These are phyloP conservation scores for Chlorella sp. DNA, from an alignment of 139 green algal genomes.

Conservation along the genomic window DNA sequence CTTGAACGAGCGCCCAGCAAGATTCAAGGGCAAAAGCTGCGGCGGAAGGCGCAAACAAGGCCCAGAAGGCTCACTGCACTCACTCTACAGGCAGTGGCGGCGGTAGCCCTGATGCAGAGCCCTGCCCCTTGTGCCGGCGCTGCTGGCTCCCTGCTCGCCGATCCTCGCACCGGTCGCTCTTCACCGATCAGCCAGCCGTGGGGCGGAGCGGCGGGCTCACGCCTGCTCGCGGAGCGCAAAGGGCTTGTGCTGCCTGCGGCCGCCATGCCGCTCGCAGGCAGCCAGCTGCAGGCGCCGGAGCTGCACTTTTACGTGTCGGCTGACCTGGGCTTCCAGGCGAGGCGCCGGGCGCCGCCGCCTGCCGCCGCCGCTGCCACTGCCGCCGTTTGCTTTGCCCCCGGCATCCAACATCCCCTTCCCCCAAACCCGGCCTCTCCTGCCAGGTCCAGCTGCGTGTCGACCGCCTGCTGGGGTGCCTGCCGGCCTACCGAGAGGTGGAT, in stretches of 20 bases:
- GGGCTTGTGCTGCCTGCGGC: neutral
- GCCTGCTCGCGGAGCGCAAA: too few species aligned
- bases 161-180: too few species aligned
- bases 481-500: constrained; percentile 30
- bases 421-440: neutral
- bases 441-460: constrained; percentile 69
- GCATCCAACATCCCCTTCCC: neutral
- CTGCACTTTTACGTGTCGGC: neutral
- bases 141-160: too few species aligned
- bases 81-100: too few species aligned
- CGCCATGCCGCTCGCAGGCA: neutral
- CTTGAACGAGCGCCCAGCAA: too few species aligned
- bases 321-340: neutral
- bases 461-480: constrained; percentile 59
- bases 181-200: too few species aligned
- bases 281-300: neutral
- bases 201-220: too few species aligned
- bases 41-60: too few species aligned
- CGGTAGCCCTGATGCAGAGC: too few species aligned
- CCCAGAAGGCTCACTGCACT: too few species aligned
- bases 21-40: too few species aligned
- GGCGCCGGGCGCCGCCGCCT: neutral
- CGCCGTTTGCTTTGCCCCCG: neutral
- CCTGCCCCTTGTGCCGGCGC: too few species aligned
- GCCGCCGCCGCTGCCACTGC: neutral